Conservation (phyloP, 768 basidiomycete genomes). For the Asterophora lycoperdoides region DNA sequence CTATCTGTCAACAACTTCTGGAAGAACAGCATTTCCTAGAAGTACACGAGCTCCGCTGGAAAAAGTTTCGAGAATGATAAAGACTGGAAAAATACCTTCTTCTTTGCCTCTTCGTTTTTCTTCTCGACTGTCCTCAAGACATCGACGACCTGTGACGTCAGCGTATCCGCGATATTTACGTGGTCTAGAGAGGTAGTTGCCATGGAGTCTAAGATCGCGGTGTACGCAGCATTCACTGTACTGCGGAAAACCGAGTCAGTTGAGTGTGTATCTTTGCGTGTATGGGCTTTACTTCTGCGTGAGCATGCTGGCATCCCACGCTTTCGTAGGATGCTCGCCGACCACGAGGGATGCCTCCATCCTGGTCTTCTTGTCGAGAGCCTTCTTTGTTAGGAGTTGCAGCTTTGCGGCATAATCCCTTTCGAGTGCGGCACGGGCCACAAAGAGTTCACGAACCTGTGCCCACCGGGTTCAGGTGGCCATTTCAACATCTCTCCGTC, state of each 20-base stretch:
- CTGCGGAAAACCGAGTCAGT: slow-evolving; percentile 40
- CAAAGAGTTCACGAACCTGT: slow-evolving; percentile 72
- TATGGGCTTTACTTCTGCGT: slow-evolving; percentile 46
- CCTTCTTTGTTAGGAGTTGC: slow-evolving; percentile 60
- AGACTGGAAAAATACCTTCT: slow-evolving; percentile 44
- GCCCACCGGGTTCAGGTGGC: not conserved
- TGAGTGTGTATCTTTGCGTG: not conserved
- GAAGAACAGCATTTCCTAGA: slow-evolving; percentile 65
- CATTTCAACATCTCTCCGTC: not conserved
- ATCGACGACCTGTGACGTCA: slow-evolving; percentile 59
- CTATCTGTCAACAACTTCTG: slow-evolving; percentile 51
- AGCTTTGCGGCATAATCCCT: slow-evolving; percentile 77
- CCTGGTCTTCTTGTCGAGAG: slow-evolving; percentile 66
- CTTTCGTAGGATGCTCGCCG: slow-evolving; percentile 65
- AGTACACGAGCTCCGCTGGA: slow-evolving; percentile 6
- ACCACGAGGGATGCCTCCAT: slow-evolving; percentile 50
- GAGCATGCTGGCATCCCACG: slow-evolving; percentile 48
- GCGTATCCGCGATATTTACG: slow-evolving; percentile 55
- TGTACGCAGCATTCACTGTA: slow-evolving; percentile 69
- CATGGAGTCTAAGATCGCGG: slow-evolving; percentile 60
- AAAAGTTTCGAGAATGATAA: slow-evolving; percentile 1
- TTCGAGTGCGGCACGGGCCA: slow-evolving; percentile 62
- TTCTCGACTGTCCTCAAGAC: slow-evolving; percentile 56
- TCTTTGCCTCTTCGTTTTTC: slow-evolving; percentile 62
- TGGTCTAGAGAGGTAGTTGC: slow-evolving; percentile 65